Evolutionary conservation across 176 grass and related monocot species (phyloP).

Genomic region (Triticum monococcum): DNA sequence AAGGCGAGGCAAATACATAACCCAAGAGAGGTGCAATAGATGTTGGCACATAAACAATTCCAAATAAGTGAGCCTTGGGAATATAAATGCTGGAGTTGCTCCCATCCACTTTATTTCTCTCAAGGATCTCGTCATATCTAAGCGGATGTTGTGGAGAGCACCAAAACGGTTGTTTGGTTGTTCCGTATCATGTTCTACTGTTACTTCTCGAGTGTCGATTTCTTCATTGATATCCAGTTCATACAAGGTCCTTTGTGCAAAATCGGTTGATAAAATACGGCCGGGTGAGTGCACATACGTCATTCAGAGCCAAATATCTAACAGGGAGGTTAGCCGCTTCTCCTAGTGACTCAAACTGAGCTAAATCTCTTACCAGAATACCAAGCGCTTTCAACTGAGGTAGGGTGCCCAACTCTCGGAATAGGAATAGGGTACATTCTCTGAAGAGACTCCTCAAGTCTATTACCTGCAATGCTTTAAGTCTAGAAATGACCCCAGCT

Average conservation of each 20-base stretch:
- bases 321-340: background rate
- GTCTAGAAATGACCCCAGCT: background rate
- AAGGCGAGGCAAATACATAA: background rate
- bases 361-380: background rate
- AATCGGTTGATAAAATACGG: background rate
- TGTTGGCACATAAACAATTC: background rate
- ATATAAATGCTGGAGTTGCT: background rate
- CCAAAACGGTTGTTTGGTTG: background rate
- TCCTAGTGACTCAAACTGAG: background rate
- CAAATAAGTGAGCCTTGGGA: background rate
- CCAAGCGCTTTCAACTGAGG: constrained; percentile 1
- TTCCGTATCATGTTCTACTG: background rate
- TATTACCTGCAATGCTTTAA: background rate
- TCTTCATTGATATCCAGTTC: background rate
- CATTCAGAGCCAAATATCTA: background rate
- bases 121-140: background rate
- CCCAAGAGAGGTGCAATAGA: constrained; percentile 4
- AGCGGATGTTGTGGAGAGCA: background rate
- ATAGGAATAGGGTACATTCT: background rate
- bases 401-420: constrained; percentile 3
- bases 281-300: background rate
- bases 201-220: background rate
- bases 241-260: constrained; percentile 3
- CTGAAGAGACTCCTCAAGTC: background rate
- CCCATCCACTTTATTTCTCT: background rate